Percentiles rank a stretch among this genome's conserved stretches.
Conservation (phyloP, 2,329 filamentous ascomycete species). For the Botrytis pseudocinerea region DNA sequence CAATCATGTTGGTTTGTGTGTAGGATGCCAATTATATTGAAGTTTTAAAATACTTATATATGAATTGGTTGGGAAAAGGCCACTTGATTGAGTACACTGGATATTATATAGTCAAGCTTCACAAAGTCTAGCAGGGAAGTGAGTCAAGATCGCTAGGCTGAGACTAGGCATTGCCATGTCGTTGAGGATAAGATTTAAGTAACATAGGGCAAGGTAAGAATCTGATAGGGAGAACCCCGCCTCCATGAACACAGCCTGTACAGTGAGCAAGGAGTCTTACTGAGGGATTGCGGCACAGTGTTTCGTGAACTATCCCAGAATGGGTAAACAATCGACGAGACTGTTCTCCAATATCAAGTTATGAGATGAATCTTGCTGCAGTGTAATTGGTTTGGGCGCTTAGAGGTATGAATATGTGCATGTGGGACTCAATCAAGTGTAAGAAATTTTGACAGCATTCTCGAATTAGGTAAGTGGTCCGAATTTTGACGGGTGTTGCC, state of each 20-base stretch:
- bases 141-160: constrained; percentile 13
- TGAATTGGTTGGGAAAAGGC: background rate
- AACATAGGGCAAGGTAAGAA: background rate
- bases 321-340: background rate
- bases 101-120: constrained; percentile 11
- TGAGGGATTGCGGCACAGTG: constrained; percentile 30
- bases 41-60: background rate
- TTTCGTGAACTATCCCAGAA: constrained; percentile 19
- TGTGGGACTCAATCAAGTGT: background rate
- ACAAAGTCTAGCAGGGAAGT: background rate
- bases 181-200: background rate
- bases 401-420: background rate
- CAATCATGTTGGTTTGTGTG: constrained; percentile 31
- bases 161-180: constrained; percentile 8
- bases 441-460: background rate
- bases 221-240: background rate
- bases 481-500: background rate
- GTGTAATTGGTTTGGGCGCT: background rate
- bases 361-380: background rate
- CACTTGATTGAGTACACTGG: constrained; percentile 10
- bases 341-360: background rate
- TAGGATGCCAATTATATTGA: background rate
- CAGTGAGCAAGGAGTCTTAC: constrained; percentile 7
- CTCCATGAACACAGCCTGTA: constrained; percentile 3
- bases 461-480: background rate